Conservation (phyloP, 2,329 filamentous ascomycete species). For the Paracorniculantispora psalliotae region DNA sequence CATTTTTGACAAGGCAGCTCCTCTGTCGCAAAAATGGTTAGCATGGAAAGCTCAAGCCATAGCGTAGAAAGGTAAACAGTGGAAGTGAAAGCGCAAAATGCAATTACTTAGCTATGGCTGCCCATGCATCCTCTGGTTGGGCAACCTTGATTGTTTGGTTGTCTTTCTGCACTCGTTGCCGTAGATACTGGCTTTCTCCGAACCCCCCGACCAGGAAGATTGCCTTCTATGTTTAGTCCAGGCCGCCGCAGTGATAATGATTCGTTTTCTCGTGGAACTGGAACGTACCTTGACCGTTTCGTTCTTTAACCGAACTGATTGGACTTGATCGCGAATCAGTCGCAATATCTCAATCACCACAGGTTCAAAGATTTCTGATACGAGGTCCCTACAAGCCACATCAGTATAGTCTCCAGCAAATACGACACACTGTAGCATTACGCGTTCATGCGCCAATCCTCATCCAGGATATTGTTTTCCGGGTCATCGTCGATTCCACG, state of each 20-base stretch:
- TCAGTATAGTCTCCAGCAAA: not conserved
- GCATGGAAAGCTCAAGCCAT: too few species aligned
- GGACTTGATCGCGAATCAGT: slow-evolving; percentile 18
- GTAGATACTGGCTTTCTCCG: slow-evolving; percentile 32
- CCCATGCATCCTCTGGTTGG: slow-evolving; percentile 25
- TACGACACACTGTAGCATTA: too few species aligned
- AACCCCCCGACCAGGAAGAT: slow-evolving; percentile 36
- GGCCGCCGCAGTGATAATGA: too few species aligned
- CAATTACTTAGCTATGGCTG: slow-evolving; percentile 21
- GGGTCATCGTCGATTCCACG: slow-evolving; percentile 17
- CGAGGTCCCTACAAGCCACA: not conserved
- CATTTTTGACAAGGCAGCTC: slow-evolving; percentile 17
- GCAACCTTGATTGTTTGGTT: slow-evolving; percentile 26
- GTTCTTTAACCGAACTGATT: slow-evolving; percentile 9
- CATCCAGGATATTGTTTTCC: slow-evolving; percentile 5
- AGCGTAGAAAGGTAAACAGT: too few species aligned
- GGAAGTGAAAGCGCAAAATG: too few species aligned
- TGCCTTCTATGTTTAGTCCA: slow-evolving; percentile 4
- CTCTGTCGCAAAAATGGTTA: slow-evolving; percentile 6
- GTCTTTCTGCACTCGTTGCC: slow-evolving; percentile 21
- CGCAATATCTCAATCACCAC: slow-evolving; percentile 19
- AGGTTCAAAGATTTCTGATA: slow-evolving; percentile 18
- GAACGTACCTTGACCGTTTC: not conserved
- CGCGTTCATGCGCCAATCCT: slow-evolving; percentile 20
- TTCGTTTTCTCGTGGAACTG: not conserved